Base-by-base conservation (phyloP, 2,329 filamentous ascomycete genomes). In the Ceratocystiopsis minuta region DNA sequence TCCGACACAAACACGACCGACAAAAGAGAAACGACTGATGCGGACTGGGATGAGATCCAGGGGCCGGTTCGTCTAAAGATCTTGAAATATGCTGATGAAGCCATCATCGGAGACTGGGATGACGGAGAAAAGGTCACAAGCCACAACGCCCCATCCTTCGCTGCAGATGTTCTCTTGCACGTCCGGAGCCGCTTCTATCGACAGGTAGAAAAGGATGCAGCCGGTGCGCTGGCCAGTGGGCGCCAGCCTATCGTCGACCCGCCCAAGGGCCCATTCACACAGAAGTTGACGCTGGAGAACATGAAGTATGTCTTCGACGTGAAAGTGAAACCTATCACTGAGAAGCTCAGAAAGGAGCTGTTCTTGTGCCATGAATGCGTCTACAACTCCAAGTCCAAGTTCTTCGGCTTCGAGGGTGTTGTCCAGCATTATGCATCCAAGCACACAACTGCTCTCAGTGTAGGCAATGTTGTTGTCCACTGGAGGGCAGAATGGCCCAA, bases 241-340 rank as follows among this genome's bases (percentile, higher is more conserved):
- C 60, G 57, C 47, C 48, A 62, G 43, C 62, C 64, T 5, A 51
- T 57, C 24, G 42, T 54, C 11, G 72, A 78, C 46, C 65, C 67
- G 9, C 60, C 62, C 2, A 60, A 68, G 46, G 70, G 66, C 0
- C 65, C 71, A 7, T 70, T 66, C 50, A 73, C 67, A 20, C 67
- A 72, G 54, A 77, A 68, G 53, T 63, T 88, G 41, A 80, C 78
- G 1, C 60, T 90, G 49, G 82, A 88, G 54, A 85, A 87, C 53
- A 86, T 90, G 81, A 87, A 81, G 57, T 88, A 79, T 75, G 64
- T 87, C 28, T 87, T 81, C 55, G 81, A 87, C 52, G 72, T 72
- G 49, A 86, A 84, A 55, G 67, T 90, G 54, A 82, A 76, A 52
- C 73, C 74, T 18, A 60, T 74, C 42, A 83, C 78, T 3, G 78